Conservation (phyloP, 257 asterid genomes). For the Solanum raphanifolium region DNA sequence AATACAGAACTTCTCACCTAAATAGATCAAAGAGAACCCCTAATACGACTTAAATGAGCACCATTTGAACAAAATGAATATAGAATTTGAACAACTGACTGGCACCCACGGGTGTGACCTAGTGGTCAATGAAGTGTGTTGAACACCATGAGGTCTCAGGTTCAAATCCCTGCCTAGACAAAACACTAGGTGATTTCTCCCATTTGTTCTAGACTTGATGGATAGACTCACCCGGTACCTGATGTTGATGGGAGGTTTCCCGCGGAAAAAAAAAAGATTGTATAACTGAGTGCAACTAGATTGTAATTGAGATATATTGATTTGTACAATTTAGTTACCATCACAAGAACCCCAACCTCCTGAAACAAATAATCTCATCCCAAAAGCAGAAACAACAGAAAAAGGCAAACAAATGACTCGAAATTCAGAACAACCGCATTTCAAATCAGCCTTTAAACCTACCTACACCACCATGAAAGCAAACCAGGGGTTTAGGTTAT, state of each 20-base stretch:
- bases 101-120: background rate
- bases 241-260: background rate
- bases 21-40: background rate
- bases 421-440: background rate
- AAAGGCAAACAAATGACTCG: background rate
- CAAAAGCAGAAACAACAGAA: background rate
- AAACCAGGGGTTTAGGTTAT: background rate
- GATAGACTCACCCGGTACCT: background rate
- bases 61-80: background rate
- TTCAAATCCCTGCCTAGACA: background rate
- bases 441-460: background rate
- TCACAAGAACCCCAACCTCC: background rate
- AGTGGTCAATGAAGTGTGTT: background rate
- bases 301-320: background rate
- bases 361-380: background rate
- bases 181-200: background rate
- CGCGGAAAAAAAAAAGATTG: too few species aligned
- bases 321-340: background rate
- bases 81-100: background rate
- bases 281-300: background rate
- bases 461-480: background rate
- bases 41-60: background rate
- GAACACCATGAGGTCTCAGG: background rate
- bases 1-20: background rate
- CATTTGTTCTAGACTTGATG: background rate